phyloP scores from a whole-genome alignment of 306 rosid species.

The Citrullus amarus region DNA sequence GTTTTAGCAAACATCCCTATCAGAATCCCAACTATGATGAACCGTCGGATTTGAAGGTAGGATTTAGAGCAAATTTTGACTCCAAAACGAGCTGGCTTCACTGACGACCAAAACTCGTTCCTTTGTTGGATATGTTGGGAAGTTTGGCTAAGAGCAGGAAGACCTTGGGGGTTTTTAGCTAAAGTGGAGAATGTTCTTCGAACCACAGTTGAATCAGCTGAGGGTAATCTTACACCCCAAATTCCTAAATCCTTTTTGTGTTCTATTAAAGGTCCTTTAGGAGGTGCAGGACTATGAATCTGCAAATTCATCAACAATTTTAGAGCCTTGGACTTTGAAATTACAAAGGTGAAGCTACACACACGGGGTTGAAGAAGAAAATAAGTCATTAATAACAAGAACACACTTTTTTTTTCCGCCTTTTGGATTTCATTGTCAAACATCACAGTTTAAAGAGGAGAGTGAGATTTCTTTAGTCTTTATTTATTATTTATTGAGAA shows the following conservation, averaged over 20 bases:
- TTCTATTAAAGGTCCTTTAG: slow-evolving; percentile 39
- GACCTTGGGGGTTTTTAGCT: slow-evolving; percentile 55
- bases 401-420: too few species aligned
- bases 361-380: too few species aligned
- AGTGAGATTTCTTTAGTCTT: too few species aligned
- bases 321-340: too few species aligned
- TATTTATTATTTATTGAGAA: too few species aligned
- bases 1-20: slow-evolving; percentile 40
- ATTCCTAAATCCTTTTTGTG: slow-evolving; percentile 53
- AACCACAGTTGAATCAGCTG: slow-evolving; percentile 61
- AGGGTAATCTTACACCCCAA: slow-evolving; percentile 58
- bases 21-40: slow-evolving; percentile 26
- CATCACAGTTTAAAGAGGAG: too few species aligned
- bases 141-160: slow-evolving; percentile 46
- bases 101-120: slow-evolving; percentile 50
- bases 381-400: too few species aligned
- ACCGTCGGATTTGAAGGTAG: slow-evolving; percentile 25
- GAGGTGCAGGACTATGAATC: slow-evolving; percentile 51
- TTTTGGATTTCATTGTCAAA: too few species aligned
- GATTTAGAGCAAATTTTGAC: slow-evolving; percentile 52
- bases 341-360: too few species aligned
- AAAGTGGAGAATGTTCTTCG: slow-evolving; percentile 53
- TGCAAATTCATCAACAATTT: background rate
- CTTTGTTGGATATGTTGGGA: slow-evolving; percentile 32
- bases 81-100: slow-evolving; percentile 65